Conservation (phyloP, 176 grass and related monocot genomes). For the Oryza rufipogon region DNA sequence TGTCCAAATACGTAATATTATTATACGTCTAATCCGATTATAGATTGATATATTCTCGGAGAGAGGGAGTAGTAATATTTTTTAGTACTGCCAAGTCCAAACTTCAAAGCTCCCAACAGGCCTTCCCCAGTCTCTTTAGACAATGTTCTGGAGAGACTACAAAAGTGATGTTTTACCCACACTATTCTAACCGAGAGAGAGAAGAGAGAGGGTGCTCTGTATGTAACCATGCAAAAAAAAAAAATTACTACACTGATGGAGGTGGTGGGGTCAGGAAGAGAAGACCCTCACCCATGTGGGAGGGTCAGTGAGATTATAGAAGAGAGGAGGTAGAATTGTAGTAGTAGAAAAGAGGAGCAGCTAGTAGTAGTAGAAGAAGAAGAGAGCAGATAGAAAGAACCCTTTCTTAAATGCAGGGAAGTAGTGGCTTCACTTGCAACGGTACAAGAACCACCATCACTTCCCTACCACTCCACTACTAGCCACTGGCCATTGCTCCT, state of each 20-base stretch:
- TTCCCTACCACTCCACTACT: constrained; percentile 34
- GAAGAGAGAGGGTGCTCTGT: background rate
- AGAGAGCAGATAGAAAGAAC: background rate
- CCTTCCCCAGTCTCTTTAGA: constrained; percentile 28
- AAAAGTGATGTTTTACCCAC: constrained; percentile 46
- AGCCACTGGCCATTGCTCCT: constrained; percentile 33
- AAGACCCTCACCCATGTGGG: constrained; percentile 37
- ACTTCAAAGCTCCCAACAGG: constrained; percentile 31
- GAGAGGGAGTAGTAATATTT: background rate
- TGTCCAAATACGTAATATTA: too few relatives aligned
- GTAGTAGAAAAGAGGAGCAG: background rate
- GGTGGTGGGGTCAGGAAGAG: background rate
- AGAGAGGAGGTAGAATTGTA: background rate
- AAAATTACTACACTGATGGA: background rate
- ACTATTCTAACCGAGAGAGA: constrained; percentile 18
- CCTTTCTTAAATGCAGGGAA: constrained; percentile 48
- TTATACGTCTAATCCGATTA: too few relatives aligned
- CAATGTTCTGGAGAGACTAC: constrained; percentile 61
- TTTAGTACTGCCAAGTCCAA: constrained; percentile 32
- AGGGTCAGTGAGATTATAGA: constrained; percentile 39
- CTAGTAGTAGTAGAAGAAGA: background rate
- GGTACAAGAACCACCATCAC: constrained; percentile 53
- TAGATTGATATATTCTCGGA: too few relatives aligned
- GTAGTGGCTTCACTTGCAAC: constrained; percentile 47
- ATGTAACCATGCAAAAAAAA: background rate